Conservation (phyloP, 805 yeast genomes). For the Metschnikowia matae region DNA sequence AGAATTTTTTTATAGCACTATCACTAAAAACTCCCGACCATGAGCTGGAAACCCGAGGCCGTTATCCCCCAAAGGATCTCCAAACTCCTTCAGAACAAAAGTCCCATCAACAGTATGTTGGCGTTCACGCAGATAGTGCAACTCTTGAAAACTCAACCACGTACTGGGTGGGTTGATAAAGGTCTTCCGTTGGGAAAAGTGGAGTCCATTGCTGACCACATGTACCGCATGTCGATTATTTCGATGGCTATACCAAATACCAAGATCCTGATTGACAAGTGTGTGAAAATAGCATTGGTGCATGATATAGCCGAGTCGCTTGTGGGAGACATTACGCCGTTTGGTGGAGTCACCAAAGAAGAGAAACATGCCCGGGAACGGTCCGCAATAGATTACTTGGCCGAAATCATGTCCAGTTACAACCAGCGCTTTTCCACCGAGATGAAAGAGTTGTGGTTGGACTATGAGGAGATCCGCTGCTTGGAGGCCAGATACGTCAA, state of each 20-base stretch:
- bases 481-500: constrained; percentile 87
- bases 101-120: constrained; percentile 46
- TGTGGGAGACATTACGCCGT: constrained; percentile 91
- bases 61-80: constrained; percentile 48
- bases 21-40: neutral
- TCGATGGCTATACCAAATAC: constrained; percentile 61
- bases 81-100: constrained; percentile 29
- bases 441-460: constrained; percentile 72
- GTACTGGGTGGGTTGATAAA: constrained; percentile 94
- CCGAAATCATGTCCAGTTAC: constrained; percentile 59
- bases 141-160: constrained; percentile 68
- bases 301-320: constrained; percentile 94
- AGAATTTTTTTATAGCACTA: neutral
- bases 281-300: constrained; percentile 80
- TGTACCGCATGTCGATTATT: constrained; percentile 89
- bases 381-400: constrained; percentile 63
- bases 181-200: constrained; percentile 45
- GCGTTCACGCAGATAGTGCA: constrained; percentile 64
- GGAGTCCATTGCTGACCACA: constrained; percentile 86
- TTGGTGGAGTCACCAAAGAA: constrained; percentile 60
- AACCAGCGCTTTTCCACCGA: constrained; percentile 60
- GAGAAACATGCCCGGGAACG: constrained; percentile 85
- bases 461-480: constrained; percentile 80
- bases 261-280: constrained; percentile 57
- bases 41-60: constrained; percentile 50